A percentile compares a stretch with the other conserved stretches of the same genome.
Conservation (phyloP, 495 filamentous ascomycete species). For the Aspergillus steynii region DNA sequence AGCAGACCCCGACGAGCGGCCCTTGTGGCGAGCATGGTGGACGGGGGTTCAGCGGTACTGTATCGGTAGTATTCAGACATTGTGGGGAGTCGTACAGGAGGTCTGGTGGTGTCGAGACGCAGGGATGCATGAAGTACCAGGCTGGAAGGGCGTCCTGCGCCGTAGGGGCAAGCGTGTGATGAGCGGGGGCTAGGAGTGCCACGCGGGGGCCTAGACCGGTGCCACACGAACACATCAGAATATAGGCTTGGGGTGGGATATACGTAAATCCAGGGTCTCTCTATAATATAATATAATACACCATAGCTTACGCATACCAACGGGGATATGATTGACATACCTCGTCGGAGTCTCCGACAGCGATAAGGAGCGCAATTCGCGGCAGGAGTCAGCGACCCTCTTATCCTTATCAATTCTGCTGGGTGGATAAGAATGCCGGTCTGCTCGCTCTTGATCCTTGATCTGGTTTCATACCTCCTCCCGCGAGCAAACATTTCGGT, state of each 20-base stretch:
- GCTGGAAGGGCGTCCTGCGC: conserved; percentile 7
- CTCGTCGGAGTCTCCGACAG: too few relatives aligned
- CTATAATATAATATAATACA: too few relatives aligned
- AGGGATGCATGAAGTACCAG: neutral
- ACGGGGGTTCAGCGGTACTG: conserved; percentile 4
- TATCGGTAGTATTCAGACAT: conserved; percentile 6
- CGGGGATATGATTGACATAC: too few relatives aligned
- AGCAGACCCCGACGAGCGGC: conserved; percentile 7
- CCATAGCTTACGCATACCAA: too few relatives aligned
- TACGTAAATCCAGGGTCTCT: too few relatives aligned
- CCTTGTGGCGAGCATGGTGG: conserved; percentile 10
- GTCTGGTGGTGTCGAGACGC: neutral
- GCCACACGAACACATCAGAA: neutral
- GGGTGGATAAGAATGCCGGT: too few relatives aligned
- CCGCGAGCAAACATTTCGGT: too few relatives aligned
- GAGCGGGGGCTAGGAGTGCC: conserved; percentile 10
- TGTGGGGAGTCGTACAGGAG: conserved; percentile 10
- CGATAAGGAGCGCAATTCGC: too few relatives aligned
- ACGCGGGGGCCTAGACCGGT: neutral
- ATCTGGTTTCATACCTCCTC: too few relatives aligned
- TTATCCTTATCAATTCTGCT: too few relatives aligned
- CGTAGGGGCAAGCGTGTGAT: conserved; percentile 7
- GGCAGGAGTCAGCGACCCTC: too few relatives aligned
- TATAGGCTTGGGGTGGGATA: neutral
- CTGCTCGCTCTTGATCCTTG: too few relatives aligned